Base-by-base conservation (phyloP, 2,329 filamentous ascomycete species). In the Trichophyton simii region DNA sequence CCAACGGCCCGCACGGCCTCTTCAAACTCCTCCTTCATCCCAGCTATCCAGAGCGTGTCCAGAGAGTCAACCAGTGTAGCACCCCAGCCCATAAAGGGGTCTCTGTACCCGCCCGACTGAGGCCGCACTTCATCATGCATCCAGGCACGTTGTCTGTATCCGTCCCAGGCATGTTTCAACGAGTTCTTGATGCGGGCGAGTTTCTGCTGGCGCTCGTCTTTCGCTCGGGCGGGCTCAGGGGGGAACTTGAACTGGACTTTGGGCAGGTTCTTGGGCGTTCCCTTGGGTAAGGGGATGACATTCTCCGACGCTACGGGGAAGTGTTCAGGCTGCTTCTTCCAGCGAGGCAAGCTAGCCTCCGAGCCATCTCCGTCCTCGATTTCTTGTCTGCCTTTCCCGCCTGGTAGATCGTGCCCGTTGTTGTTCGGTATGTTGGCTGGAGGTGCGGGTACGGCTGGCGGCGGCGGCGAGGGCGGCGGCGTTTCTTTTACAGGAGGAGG, bases 281-380 rank as follows among this genome's bases (percentile, higher is more conserved):
- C 69, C 13, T 62, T 63, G 13, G 68, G 70, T 20, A 72, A 61
- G 3, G 92, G 91, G 89, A 91, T 91, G 60, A 95, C 78, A 18
- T 87, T 86, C 62, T 85, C 82, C 2, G 80, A 74, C 6, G 85
- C 78, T 1, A 97, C 75, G 0, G 94, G 91, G 74, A 88, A 97
- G 70, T 87, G 81, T 71, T 95, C 90, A 2, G 79, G 76, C 64
- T 83, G 80, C 72, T 87, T 89, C 61, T 76, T 76, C 92, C 92
- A 97, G 68, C 91, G 86, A 34, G 85, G 7, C 13, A 31, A 31
- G 28, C 28, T 31, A 7, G 3, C 73, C 8, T 72, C 68, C 25
- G 59, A n/a, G 20, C 70, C 41, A 7, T 44, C 41, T 18, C n/a
- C 34, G 31, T 69, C 66, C 61, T 67, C 65, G 58, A 75, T 66